Percentiles rank a stretch among this genome's conserved stretches.
phyloP scores from a whole-genome alignment of 768 basidiomycete species.

The Panaeolus cyanescens region DNA sequence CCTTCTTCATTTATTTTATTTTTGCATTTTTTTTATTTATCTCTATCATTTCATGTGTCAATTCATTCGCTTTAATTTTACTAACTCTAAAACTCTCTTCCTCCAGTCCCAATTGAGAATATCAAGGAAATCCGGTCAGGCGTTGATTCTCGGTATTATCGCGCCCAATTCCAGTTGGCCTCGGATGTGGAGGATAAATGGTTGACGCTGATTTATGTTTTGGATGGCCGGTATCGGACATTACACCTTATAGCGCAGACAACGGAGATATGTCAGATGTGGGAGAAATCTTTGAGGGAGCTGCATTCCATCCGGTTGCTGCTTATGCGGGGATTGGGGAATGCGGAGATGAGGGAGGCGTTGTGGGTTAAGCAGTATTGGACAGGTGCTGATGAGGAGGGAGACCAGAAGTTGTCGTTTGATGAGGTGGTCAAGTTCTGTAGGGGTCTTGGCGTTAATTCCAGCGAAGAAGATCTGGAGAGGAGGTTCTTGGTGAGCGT shows the following conservation, averaged over 20 bases:
- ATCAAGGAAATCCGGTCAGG: slow-evolving; percentile 89
- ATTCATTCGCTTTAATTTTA: no score
- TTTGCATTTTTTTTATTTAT: slow-evolving; percentile 33
- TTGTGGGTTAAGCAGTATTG: slow-evolving; percentile 88
- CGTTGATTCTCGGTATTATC: slow-evolving; percentile 71
- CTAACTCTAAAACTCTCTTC: not conserved
- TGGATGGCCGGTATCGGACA: slow-evolving; percentile 80
- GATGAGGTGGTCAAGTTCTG: slow-evolving; percentile 78
- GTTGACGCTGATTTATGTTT: slow-evolving; percentile 86
- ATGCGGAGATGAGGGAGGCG: slow-evolving; percentile 66
- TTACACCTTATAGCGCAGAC: slow-evolving; percentile 82
- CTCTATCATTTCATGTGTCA: not conserved
- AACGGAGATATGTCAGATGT: slow-evolving; percentile 47
- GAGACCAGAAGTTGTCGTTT: slow-evolving; percentile 66
- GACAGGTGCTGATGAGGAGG: slow-evolving; percentile 68
- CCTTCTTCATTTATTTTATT: slow-evolving; percentile 13
- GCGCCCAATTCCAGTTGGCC: slow-evolving; percentile 72
- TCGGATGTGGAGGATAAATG: slow-evolving; percentile 73
- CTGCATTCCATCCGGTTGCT: slow-evolving; percentile 70
- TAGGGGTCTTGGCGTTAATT: slow-evolving; percentile 68
- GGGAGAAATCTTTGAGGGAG: slow-evolving; percentile 66
- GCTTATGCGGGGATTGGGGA: slow-evolving; percentile 75
- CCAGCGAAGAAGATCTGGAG: slow-evolving; percentile 57
- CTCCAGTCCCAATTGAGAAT: slow-evolving; percentile 79
- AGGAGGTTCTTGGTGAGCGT: slow-evolving; percentile 61